Evolutionary conservation across 2,329 filamentous ascomycete species (phyloP), one percentile per base, ranked within the genome.

Genomic region (Myriosclerotinia scirpicola): DNA sequence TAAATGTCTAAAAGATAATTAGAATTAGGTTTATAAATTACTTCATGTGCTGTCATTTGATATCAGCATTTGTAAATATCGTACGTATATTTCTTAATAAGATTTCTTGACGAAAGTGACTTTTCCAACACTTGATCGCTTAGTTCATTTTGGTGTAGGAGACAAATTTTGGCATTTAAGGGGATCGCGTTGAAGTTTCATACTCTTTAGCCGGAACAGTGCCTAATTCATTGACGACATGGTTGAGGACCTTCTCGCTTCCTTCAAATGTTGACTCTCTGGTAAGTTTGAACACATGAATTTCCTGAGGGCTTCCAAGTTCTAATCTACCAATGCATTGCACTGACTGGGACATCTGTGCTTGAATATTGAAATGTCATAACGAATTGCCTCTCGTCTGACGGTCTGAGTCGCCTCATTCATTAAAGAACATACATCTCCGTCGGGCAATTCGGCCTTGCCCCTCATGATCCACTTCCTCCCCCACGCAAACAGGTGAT

Each of bases 351-450:
- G 54, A 30, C 48, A 54, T 62, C 40, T 46, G 40, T 62, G 63
- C 63, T 65, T 59, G 46, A 34, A 58, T 36, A 42, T 26, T 54
- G n/a, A 64, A 38, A 40, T 50, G 22, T 50, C 30, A 65, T 42
- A 20, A 62, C 22, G n/a, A 44, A 40, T 20, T 20, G 20, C 17
- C 20, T 61, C 30, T 54, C 30, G n/a, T n/a, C n/a, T n/a, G n/a
- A n/a, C n/a, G n/a, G n/a, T n/a, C n/a, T n/a, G n/a, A n/a, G n/a
- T n/a, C n/a, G 46, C 22, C 64, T 38, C 48, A n/a, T 26, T 46
- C 48, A 34, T 46, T 54, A 46, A 38, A 65, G 12, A 53, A 26
- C 46, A 65, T 26, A 26, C 46, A 65, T 26, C 26, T 40, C 46
- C 59, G 46, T 34, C 30, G 30, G 30, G 30, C 30, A 34, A 34